phyloP scores from a whole-genome alignment of 208 protist species.

The Trichomonas gallinae region DNA sequence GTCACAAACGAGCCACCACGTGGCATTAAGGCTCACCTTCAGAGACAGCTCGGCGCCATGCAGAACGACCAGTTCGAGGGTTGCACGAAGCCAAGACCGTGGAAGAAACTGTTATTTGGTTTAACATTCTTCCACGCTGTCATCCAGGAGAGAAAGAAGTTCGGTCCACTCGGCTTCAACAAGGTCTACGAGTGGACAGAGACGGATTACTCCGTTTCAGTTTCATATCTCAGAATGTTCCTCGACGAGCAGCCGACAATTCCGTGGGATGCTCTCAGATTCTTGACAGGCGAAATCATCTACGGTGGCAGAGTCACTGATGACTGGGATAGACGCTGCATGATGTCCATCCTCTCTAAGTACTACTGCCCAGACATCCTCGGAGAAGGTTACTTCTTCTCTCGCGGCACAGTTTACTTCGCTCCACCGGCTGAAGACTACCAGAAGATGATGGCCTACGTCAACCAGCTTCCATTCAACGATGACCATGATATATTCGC shows the following conservation, averaged over 20 bases:
- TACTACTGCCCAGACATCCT: conserved; percentile 65
- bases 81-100: conserved; percentile 37
- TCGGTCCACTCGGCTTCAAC: conserved; percentile 87
- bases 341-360: conserved; percentile 67
- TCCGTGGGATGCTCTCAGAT: conserved; percentile 84
- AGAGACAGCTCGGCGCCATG: conserved; percentile 70
- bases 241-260: conserved; percentile 76
- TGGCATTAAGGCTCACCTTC: conserved; percentile 65
- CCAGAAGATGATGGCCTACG: neutral
- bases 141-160: conserved; percentile 57
- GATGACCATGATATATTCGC: conserved; percentile 82
- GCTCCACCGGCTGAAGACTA: neutral
- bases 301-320: conserved; percentile 95
- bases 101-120: conserved; percentile 78
- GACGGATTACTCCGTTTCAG: conserved; percentile 77
- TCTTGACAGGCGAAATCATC: conserved; percentile 91
- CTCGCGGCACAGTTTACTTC: neutral
- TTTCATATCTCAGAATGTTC: conserved; percentile 76
- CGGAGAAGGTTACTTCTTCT: conserved; percentile 60
- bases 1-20: conserved; percentile 89
- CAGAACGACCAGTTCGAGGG: conserved; percentile 35
- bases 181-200: conserved; percentile 89
- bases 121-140: conserved; percentile 90
- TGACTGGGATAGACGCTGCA: conserved; percentile 70
- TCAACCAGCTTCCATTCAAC: conserved; percentile 36